Conservation (phyloP, 805 yeast species). For the Kuraishia molischiana region DNA sequence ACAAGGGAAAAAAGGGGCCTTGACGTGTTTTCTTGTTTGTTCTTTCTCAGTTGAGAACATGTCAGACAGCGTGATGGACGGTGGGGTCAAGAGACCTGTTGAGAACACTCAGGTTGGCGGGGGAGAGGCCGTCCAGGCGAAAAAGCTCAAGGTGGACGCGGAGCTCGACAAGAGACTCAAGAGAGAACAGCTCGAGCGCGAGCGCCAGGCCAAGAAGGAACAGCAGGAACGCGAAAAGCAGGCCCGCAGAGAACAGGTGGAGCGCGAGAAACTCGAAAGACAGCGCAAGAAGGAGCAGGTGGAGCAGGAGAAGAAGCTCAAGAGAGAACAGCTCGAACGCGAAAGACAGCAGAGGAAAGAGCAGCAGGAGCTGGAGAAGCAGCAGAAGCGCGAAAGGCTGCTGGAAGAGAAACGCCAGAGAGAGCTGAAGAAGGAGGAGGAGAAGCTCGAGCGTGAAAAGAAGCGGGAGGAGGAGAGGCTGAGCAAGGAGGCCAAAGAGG, state of each 20-base stretch:
- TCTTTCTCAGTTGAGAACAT: too few species aligned
- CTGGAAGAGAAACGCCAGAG: not conserved
- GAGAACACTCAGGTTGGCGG: too few species aligned
- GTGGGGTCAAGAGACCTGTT: too few species aligned
- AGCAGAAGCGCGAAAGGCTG: not conserved
- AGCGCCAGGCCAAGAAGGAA: not conserved
- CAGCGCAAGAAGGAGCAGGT: conserved; percentile 1
- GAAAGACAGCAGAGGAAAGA: not conserved
- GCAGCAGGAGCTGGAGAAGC: not conserved
- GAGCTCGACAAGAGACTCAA: not conserved
- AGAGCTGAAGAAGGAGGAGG: not conserved
- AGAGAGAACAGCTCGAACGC: conserved; percentile 1
- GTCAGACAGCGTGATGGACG: too few species aligned
- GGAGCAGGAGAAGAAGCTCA: conserved; percentile 1
- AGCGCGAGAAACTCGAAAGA: conserved; percentile 2
- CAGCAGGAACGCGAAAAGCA: conserved; percentile 1
- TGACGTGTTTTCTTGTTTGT: too few species aligned
- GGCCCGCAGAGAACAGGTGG: conserved; percentile 1
- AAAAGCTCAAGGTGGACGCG: not conserved
- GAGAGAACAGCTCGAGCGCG: not conserved
- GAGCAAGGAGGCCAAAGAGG: conserved; percentile 2
- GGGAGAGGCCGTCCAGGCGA: too few species aligned
- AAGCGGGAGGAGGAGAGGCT: conserved; percentile 1
- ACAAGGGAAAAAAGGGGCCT: too few species aligned
- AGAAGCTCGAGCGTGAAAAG: conserved; percentile 2